Evolutionary conservation across 257 asterid genomes (phyloP), one percentile per base, ranked within the genome.

Genomic region (Scutellaria barbata): DNA sequence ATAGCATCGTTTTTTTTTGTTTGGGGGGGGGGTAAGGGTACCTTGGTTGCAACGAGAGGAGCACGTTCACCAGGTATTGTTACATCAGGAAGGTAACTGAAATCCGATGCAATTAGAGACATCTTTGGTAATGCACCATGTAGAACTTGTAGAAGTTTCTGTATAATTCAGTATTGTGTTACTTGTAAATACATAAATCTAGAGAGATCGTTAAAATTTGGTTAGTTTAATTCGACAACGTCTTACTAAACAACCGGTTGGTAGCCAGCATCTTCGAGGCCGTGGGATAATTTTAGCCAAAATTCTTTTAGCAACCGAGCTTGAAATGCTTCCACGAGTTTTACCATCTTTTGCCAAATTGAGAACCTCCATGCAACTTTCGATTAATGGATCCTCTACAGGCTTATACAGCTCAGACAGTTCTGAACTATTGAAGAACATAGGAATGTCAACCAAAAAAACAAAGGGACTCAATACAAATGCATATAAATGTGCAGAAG

Each of bases 101-200:
- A 95, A 84, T 92, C 99, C 1, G 99, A 92, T 72, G 98, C 96
- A 22, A 95, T 79, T 65, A 95, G 69, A 43, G 99, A 95, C 99
- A 95, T 95, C 98, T 87, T 95, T n/a, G 97, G 97, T 78, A 92
- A 82, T 72, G 97, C 95, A 66, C 95, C 92, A 42, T 95, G 95
- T 48, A 95, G 63, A 79, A 88, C 92, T 81, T 89, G 78, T 35
- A 95, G 83, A 84, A 95, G 98, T 92, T 89, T 92, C 99, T 95
- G 96, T 47, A 77, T 17, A 58, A 80, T 81, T 69, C 54, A 71
- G 69, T 57, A 54, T 55, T 52, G 10, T 7, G 64, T 20, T 71
- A 76, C 62, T 6, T 56, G 73, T 66, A 18, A 60, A 76, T 66
- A 75, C 65, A 69, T 63, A 64, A 46, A 17, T 41, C 35, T 41